phyloP scores from a whole-genome alignment of 176 grass and related monocot genomes.

The Phoenix dactylifera region DNA sequence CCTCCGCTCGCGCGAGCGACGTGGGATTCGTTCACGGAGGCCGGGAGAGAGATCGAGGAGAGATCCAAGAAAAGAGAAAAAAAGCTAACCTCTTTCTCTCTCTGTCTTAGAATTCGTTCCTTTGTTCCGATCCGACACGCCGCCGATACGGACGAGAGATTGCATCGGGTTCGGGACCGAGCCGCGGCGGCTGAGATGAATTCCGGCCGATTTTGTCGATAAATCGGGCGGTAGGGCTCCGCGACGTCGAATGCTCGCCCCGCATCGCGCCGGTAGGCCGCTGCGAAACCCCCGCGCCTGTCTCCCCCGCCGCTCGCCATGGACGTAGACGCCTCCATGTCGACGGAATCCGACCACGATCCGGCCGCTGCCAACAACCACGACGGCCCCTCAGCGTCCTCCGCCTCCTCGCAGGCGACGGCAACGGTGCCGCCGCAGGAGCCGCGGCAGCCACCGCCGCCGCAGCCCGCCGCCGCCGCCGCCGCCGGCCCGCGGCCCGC shows the following conservation, averaged over 20 bases:
- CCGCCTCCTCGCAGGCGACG: not conserved
- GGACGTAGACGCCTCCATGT: constrained; percentile 12
- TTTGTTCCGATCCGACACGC: not conserved
- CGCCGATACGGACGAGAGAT: not conserved
- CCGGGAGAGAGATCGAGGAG: not conserved
- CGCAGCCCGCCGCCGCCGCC: not conserved
- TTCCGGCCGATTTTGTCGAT: not conserved
- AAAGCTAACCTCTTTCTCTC: not conserved
- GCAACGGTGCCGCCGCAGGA: constrained; percentile 6
- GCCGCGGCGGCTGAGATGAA: constrained; percentile 1
- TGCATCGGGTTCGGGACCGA: not conserved
- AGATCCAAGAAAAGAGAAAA: not conserved
- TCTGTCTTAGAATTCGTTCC: not conserved
- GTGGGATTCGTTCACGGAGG: too few relatives aligned
- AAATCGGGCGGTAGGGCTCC: not conserved
- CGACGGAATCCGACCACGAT: constrained; percentile 6
- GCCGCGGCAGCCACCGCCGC: constrained; percentile 8
- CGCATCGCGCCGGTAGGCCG: not conserved
- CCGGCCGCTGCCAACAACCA: constrained; percentile 5
- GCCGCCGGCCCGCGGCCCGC: constrained; percentile 55
- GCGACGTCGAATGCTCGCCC: not conserved
- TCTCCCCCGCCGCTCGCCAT: not conserved
- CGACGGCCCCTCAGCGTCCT: constrained; percentile 2
- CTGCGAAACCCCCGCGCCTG: not conserved
- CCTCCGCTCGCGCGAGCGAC: too few relatives aligned